phyloP scores from a whole-genome alignment of 257 asterid species.

The Marsdenia floribunda region DNA sequence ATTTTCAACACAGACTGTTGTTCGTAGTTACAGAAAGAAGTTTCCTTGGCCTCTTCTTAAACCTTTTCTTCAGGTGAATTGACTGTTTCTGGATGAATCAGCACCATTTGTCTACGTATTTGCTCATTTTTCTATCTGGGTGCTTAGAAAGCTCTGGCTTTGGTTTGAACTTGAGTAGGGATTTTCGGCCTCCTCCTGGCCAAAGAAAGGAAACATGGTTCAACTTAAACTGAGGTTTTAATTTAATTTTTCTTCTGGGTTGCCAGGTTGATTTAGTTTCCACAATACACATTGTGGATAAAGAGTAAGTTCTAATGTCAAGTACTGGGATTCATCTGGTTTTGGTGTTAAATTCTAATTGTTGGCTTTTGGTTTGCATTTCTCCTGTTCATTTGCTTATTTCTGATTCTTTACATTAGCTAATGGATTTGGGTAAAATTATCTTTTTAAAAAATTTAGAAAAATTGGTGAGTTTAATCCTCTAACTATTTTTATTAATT shows the following conservation, averaged over 20 bases:
- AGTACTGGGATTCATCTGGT: neutral
- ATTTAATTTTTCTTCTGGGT: neutral
- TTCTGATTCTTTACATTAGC: neutral
- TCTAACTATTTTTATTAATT: no score
- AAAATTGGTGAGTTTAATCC: no score
- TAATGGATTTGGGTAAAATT: neutral
- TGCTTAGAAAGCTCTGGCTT: neutral
- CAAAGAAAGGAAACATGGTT: neutral
- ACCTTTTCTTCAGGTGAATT: constrained; percentile 71
- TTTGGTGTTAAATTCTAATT: neutral
- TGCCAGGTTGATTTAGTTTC: constrained; percentile 95
- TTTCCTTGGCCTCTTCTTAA: constrained; percentile 89
- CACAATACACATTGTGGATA: constrained; percentile 93
- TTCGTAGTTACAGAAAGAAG: constrained; percentile 74
- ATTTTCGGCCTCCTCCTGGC: neutral
- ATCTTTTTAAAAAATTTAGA: no score
- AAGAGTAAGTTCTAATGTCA: constrained; percentile 56
- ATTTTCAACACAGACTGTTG: no score
- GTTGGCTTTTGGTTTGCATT: neutral
- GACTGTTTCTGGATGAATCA: neutral
- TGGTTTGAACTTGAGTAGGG: neutral
- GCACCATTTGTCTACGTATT: neutral
- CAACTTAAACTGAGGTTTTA: neutral
- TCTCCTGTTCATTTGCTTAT: neutral
- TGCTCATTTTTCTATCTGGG: neutral